phyloP scores from a whole-genome alignment of 805 yeast species.

The Starmerella sp. region DNA sequence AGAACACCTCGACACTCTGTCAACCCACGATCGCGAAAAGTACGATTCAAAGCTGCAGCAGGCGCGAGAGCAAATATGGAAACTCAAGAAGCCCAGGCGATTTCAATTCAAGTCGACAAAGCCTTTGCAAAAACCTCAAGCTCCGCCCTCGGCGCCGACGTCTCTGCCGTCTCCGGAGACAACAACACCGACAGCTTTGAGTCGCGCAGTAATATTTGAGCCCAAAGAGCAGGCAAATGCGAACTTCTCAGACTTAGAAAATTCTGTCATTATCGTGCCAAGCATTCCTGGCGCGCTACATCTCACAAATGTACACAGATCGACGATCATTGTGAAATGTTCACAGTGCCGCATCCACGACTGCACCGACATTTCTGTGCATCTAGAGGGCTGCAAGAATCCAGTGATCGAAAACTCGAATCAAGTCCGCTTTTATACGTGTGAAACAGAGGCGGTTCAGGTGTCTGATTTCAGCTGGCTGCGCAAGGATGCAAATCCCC shows the following conservation, averaged over 20 bases:
- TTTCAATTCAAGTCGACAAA: constrained; percentile 10
- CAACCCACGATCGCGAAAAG: constrained; percentile 7
- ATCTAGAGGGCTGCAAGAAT: constrained; percentile 22
- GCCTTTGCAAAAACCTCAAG: neutral
- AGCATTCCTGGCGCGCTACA: constrained; percentile 22
- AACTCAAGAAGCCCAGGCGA: constrained; percentile 1
- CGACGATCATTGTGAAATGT: constrained; percentile 18
- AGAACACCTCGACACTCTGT: neutral
- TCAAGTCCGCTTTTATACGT: constrained; percentile 19
- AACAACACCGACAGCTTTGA: neutral
- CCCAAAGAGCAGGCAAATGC: constrained; percentile 3
- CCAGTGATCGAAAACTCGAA: constrained; percentile 26
- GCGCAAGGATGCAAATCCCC: neutral
- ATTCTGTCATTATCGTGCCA: constrained; percentile 17
- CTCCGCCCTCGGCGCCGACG: neutral
- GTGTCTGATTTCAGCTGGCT: constrained; percentile 28
- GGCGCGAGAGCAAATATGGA: constrained; percentile 3
- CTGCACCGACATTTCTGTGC: constrained; percentile 17
- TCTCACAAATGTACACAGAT: constrained; percentile 14
- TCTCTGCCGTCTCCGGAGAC: neutral
- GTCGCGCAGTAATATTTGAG: neutral
- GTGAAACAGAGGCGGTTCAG: constrained; percentile 6
- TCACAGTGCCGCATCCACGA: constrained; percentile 27
- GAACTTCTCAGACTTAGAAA: constrained; percentile 13
- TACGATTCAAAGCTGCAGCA: constrained; percentile 5